Evolutionary conservation across 441 rosid species (phyloP).

Genomic region (Francoa sonchifolia): DNA sequence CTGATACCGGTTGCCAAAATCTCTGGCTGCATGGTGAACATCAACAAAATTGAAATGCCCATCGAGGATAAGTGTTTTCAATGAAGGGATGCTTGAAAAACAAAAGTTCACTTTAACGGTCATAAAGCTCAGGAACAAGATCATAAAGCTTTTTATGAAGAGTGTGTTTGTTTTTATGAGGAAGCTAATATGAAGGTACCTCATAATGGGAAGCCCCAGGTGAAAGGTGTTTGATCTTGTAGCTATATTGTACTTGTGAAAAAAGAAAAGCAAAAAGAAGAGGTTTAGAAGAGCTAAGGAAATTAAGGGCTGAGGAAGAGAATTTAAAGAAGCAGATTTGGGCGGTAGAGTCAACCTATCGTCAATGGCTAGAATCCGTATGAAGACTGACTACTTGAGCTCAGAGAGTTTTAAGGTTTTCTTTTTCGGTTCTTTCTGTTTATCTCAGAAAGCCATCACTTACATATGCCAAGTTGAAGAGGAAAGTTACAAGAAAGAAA

Average conservation of each 20-base stretch:
- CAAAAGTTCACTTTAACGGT: constrained; percentile 46
- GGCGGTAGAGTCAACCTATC: constrained; percentile 49
- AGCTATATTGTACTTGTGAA: constrained; percentile 9
- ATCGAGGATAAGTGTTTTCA: constrained; percentile 41
- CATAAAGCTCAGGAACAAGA: constrained; percentile 53
- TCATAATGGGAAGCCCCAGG: constrained; percentile 16
- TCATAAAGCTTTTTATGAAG: constrained; percentile 37
- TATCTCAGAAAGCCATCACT: constrained; percentile 43
- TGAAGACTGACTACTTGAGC: constrained; percentile 56
- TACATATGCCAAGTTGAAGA: constrained; percentile 45
- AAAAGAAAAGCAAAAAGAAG: constrained; percentile 13
- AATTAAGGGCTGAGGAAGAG: constrained; percentile 28
- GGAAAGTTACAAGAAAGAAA: constrained; percentile 47
- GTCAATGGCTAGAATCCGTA: constrained; percentile 44
- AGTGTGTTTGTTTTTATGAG: constrained; percentile 35
- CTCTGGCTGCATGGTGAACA: constrained; percentile 62
- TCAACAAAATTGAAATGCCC: constrained; percentile 65
- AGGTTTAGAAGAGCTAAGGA: constrained; percentile 24
- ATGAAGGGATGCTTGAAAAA: constrained; percentile 47
- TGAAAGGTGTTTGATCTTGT: constrained; percentile 17
- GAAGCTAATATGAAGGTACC: constrained; percentile 25
- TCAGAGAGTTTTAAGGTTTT: constrained; percentile 37
- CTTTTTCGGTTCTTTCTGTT: constrained; percentile 22
- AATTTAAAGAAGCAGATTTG: constrained; percentile 33
- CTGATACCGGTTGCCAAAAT: constrained; percentile 71